Percentiles rank a stretch among this genome's conserved stretches.
phyloP scores from a whole-genome alignment of 768 basidiomycete species.

The Mycena galopus region DNA sequence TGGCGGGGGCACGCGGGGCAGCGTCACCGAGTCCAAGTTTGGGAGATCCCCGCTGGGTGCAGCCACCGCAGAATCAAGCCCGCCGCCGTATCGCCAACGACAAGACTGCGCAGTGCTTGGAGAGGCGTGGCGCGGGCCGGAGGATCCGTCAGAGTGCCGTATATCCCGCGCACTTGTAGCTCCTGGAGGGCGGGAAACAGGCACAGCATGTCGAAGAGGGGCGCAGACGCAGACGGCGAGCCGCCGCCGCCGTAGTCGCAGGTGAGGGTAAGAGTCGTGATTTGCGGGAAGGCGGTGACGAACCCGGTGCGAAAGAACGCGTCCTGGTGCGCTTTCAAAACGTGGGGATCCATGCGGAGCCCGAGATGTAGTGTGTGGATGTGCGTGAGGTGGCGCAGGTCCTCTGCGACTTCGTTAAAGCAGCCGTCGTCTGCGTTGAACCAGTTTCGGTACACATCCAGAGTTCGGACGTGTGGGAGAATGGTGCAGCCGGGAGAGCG shows the following conservation, averaged over 20 bases:
- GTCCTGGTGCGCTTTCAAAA: not conserved
- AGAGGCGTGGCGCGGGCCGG: too few species aligned
- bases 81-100: not conserved
- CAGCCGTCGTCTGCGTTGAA: not conserved
- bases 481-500: not conserved
- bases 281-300: not conserved
- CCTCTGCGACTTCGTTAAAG: not conserved
- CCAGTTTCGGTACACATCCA: not conserved
- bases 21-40: not conserved
- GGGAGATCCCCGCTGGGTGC: not conserved
- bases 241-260: too few species aligned
- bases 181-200: not conserved
- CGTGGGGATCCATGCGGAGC: not conserved
- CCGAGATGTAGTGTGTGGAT: not conserved
- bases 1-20: not conserved
- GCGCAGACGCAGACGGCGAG: not conserved
- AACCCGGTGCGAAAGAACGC: not conserved
- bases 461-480: not conserved
- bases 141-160: not conserved
- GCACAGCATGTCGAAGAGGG: not conserved
- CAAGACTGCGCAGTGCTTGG: not conserved
- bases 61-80: not conserved
- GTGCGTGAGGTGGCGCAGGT: not conserved
- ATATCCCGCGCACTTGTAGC: not conserved
- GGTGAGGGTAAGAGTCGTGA: not conserved